Percentiles rank a stretch among this genome's conserved stretches.
Evolutionary conservation across 2,329 filamentous ascomycete species (phyloP).

Genomic region (Stachybotrys chartarum): DNA sequence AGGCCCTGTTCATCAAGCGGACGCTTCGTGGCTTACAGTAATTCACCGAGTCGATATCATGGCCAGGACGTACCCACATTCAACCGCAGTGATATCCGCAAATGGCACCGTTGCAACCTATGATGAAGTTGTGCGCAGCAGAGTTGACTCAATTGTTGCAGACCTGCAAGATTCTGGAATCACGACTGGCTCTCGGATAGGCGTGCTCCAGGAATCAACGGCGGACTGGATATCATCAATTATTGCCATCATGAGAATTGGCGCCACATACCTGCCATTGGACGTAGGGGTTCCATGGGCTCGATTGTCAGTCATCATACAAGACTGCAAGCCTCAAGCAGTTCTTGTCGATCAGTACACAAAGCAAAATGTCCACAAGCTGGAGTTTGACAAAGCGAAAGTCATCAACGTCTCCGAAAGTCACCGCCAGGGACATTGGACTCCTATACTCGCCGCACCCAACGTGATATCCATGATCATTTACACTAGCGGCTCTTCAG

Average conservation of each 20-base stretch:
- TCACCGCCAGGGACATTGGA: neutral
- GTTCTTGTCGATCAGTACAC: neutral
- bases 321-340: slow-evolving; percentile 18
- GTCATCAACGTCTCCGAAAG: neutral
- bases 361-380: no score
- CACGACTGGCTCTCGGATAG: slow-evolving; percentile 17
- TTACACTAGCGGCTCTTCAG: slow-evolving; percentile 18
- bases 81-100: neutral
- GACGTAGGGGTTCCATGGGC: slow-evolving; percentile 20
- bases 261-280: slow-evolving; percentile 26
- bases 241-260: slow-evolving; percentile 28
- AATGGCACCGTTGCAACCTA: neutral
- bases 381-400: neutral
- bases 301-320: slow-evolving; percentile 21
- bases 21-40: neutral
- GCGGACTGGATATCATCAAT: slow-evolving; percentile 25
- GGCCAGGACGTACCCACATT: neutral
- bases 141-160: neutral
- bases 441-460: neutral
- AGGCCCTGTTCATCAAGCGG: neutral
- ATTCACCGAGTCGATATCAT: neutral
- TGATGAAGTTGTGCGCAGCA: neutral
- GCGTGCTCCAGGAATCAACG: slow-evolving; percentile 28
- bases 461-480: slow-evolving; percentile 13
- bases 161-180: slow-evolving; percentile 1